These are phyloP conservation scores for Cercospora sojina DNA, from an alignment of 2,329 filamentous ascomycete species.

Conservation along the genomic window DNA sequence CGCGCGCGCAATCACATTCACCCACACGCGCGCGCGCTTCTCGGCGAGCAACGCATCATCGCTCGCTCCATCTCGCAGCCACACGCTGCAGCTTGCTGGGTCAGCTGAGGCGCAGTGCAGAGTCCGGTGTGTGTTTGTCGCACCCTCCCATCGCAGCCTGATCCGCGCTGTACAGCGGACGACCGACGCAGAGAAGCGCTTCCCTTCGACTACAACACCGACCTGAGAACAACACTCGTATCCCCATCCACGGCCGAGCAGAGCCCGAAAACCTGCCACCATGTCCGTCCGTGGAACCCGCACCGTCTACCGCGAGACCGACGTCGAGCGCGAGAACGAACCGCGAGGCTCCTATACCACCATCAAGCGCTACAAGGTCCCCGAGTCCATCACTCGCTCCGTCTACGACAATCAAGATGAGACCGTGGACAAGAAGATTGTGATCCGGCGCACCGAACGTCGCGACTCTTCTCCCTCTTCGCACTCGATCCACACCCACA, in stretches of 20 bases:
- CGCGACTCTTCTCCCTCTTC: constrained; percentile 24
- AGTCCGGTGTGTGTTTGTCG: constrained; percentile 6
- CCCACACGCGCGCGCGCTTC: not conserved
- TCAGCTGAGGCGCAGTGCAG: constrained; percentile 15
- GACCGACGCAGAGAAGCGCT: not conserved
- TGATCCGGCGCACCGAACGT: constrained; percentile 40
- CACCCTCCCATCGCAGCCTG: constrained; percentile 1
- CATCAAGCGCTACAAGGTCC: constrained; percentile 61
- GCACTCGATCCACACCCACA: constrained; percentile 11
- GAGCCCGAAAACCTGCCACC: not conserved
- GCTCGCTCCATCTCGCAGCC: not conserved
- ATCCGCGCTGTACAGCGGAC: not conserved
- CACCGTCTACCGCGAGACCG: constrained; percentile 46
- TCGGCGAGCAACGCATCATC: not conserved
- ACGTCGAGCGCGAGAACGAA: constrained; percentile 49
- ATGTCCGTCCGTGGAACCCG: constrained; percentile 42
- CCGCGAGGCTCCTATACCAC: constrained; percentile 51
- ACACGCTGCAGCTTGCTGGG: constrained; percentile 8
- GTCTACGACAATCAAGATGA: constrained; percentile 39
- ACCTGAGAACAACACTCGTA: not conserved
- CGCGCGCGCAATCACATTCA: not conserved
- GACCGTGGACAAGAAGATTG: constrained; percentile 48
- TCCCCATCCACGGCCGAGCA: not conserved
- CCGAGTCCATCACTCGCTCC: constrained; percentile 45
- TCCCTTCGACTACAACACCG: not conserved